A percentile compares a stretch with the other conserved stretches of the same genome.
These are phyloP conservation scores for Acanthamoeba lenticulata DNA, from an alignment of 208 protist species.

Conservation along the genomic window DNA sequence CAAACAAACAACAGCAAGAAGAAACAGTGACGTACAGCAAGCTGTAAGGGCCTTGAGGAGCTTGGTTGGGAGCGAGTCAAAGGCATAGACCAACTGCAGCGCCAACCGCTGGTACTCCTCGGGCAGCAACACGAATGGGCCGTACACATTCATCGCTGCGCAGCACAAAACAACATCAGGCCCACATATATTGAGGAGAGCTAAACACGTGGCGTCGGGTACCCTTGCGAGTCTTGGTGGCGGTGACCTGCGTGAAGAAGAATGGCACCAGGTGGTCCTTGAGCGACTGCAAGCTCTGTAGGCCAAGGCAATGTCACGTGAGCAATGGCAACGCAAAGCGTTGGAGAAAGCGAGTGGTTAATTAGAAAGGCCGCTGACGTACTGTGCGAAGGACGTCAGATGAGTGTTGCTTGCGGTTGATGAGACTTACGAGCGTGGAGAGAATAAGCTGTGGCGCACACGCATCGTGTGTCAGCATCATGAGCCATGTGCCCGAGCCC, in stretches of 20 bases:
- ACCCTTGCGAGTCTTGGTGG: background rate
- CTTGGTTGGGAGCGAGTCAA: conserved; percentile 2
- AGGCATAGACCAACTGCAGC: conserved; percentile 29
- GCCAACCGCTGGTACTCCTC: background rate
- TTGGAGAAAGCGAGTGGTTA: too few relatives aligned
- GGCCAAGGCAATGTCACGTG: too few relatives aligned
- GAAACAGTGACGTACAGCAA: conserved; percentile 9
- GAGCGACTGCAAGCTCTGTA: conserved; percentile 38
- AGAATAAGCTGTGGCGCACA: background rate
- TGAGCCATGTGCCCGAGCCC: background rate
- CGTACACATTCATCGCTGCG: background rate
- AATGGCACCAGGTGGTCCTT: conserved; percentile 58
- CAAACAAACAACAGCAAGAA: background rate
- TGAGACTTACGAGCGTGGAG: background rate
- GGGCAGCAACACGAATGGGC: conserved; percentile 5
- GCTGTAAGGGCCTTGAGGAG: conserved; percentile 50
- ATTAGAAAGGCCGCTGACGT: too few relatives aligned
- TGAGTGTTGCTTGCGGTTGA: background rate
- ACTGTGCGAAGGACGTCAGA: background rate
- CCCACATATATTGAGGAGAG: background rate
- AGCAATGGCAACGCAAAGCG: too few relatives aligned
- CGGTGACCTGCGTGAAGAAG: conserved; percentile 50
- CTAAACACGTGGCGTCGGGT: background rate
- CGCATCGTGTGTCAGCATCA: background rate
- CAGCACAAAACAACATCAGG: too few relatives aligned